Conservation (phyloP, 2,329 filamentous ascomycete species). For the Gremmenia infestans region DNA sequence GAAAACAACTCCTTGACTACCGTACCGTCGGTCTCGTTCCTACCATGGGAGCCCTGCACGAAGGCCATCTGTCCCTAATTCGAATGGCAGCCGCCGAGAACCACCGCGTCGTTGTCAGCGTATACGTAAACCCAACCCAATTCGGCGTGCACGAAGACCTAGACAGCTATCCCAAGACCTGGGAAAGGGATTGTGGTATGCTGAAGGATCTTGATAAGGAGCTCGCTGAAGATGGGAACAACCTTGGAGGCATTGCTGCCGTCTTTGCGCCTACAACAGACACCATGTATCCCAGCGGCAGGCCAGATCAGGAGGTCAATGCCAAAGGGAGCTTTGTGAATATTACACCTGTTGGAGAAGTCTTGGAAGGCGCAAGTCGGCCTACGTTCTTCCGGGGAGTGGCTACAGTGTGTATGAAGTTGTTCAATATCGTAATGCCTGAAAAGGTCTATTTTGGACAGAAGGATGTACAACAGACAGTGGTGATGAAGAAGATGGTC, state of each 20-base stretch:
- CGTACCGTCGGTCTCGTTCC: slow-evolving; percentile 83
- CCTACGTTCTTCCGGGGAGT: slow-evolving; percentile 97
- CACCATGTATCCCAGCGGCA: slow-evolving; percentile 81
- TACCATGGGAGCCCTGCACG: slow-evolving; percentile 96
- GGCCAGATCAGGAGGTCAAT: slow-evolving; percentile 63
- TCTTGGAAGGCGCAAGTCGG: slow-evolving; percentile 78
- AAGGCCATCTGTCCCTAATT: slow-evolving; percentile 82
- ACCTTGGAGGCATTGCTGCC: slow-evolving; percentile 65
- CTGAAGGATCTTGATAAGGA: slow-evolving; percentile 66
- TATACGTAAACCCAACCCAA: slow-evolving; percentile 96
- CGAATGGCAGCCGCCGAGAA: slow-evolving; percentile 79
- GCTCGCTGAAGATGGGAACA: slow-evolving; percentile 55
- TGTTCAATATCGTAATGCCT: slow-evolving; percentile 77
- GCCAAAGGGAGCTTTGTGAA: slow-evolving; percentile 86
- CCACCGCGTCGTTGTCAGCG: slow-evolving; percentile 80
- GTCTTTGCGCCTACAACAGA: slow-evolving; percentile 80
- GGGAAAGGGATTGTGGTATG: slow-evolving; percentile 68
- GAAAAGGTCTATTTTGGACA: slow-evolving; percentile 90
- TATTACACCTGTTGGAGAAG: slow-evolving; percentile 75
- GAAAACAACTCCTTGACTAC: slow-evolving; percentile 58
- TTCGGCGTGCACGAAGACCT: slow-evolving; percentile 89
- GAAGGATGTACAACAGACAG: slow-evolving; percentile 95
- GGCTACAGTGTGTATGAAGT: slow-evolving; percentile 91
- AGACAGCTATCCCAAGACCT: slow-evolving; percentile 82
- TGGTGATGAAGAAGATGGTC: slow-evolving; percentile 82